Percentiles rank a stretch among this genome's conserved stretches.
Evolutionary conservation across 257 asterid species (phyloP).

Genomic region (Solanum infundibuliforme): DNA sequence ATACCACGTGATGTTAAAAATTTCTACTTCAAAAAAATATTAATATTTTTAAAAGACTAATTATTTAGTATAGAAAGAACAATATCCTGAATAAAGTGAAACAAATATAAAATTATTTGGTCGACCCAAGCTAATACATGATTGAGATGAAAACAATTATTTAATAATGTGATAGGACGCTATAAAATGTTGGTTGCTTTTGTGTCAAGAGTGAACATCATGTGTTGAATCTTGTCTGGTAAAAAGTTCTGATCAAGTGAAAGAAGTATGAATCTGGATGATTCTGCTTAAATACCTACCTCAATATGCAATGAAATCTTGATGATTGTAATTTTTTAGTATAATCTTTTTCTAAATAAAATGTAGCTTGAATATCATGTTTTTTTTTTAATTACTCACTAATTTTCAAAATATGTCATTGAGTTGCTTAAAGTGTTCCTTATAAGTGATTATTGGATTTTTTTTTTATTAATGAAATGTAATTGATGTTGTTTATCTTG

Average conservation of each 20-base stretch:
- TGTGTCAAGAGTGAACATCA: background rate
- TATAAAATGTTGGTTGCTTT: background rate
- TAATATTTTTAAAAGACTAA: no score
- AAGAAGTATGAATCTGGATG: slow-evolving; percentile 6
- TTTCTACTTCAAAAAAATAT: no score
- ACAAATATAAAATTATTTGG: no score
- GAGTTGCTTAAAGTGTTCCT: background rate
- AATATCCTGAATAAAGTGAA: no score
- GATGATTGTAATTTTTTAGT: no score
- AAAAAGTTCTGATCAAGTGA: background rate
- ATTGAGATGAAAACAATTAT: no score
- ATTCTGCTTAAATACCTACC: slow-evolving; percentile 8
- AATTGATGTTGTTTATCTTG: no score
- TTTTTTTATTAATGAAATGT: background rate
- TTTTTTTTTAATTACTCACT: background rate
- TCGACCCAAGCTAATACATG: no score
- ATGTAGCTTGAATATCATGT: background rate
- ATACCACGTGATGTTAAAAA: no score
- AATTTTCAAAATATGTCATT: no score
- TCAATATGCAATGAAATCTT: slow-evolving; percentile 11
- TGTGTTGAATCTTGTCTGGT: slow-evolving; percentile 13
- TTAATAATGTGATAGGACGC: background rate
- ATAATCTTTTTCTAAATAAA: background rate
- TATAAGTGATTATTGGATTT: background rate
- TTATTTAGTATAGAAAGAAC: no score